Conservation (phyloP, 1,284 basidiomycete species). For the Microbotryum intermedium region DNA sequence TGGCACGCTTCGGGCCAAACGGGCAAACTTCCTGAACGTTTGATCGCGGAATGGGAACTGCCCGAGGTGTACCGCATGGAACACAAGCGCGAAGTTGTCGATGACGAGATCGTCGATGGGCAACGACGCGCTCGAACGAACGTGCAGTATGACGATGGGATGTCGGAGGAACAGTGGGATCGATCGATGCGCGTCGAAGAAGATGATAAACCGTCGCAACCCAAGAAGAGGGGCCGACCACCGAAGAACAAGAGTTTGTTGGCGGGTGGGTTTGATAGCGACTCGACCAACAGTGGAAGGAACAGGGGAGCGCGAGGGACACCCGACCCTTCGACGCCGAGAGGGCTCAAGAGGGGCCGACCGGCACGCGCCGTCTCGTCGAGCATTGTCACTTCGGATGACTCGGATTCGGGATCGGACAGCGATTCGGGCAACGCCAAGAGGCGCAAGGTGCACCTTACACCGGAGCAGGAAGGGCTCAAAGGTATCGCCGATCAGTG, state of each 20-base stretch:
- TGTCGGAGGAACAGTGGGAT: constrained; percentile 89
- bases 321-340: no score
- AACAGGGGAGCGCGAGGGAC: not conserved
- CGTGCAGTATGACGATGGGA: constrained; percentile 89
- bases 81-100: constrained; percentile 48
- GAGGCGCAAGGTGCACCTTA: constrained; percentile 40
- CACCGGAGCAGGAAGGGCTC: constrained; percentile 57
- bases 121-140: constrained; percentile 71
- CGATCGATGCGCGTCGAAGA: constrained; percentile 9
- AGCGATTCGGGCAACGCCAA: constrained; percentile 24
- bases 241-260: not conserved
- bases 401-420: not conserved
- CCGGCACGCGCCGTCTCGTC: not conserved
- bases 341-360: constrained; percentile 1
- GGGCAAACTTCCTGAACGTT: constrained; percentile 50
- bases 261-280: constrained; percentile 7
- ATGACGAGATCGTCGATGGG: constrained; percentile 54
- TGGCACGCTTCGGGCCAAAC: constrained; percentile 67
- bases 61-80: constrained; percentile 87
- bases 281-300: constrained; percentile 2
- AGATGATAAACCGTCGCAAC: constrained; percentile 15
- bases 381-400: not conserved
- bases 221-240: constrained; percentile 1
- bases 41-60: constrained; percentile 83
- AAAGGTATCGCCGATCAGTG: constrained; percentile 76